Base-by-base conservation (phyloP, 1,284 basidiomycete species). In the Boletus mariae region DNA sequence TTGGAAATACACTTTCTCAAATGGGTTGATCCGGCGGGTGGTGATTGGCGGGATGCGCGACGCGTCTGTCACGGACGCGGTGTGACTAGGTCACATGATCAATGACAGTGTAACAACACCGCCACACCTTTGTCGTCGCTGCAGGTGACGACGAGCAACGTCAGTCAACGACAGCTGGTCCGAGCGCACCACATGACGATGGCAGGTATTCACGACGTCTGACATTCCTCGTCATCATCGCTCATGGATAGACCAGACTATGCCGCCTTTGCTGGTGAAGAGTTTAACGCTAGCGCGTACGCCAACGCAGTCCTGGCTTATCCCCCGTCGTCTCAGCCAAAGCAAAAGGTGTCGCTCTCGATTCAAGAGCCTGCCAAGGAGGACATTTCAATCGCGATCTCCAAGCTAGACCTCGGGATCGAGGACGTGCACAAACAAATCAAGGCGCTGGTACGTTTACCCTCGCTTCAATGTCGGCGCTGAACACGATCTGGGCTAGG, bases 341-440 rank as follows among this genome's bases (percentile, higher is more conserved):
- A 64, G 51, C 47, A 49, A 11, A 62, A 71, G 11, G 49, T 65
- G 8, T 75, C 76, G 56, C 61, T 68, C 25, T 59, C 74, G 25
- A 65, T 72, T 0, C 73, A 79, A 23, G 84, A 86, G 46, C 79
- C 80, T 8, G 80, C 83, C 26, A 91, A 87, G 69, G 92, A 92
- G 57, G 94, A 96, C 61, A 85, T 95, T 4, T 88, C 89, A 6
- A 80, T 91, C 1, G 90, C 92, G 3, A 86, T 96, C 32, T 85
- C 90, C 8, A 91, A 89, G 65, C 75, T 97, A 5, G 88, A 87
- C 55, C 80, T 85, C 61, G 89, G 85, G 2, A 87, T 96, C 57
- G 94, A 96, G 46, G 92, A 96, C 67, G 84, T 94, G 17, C 87
- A 87, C 28, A 90, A 87, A 65, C 91, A 96, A 69, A 84, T 96